Evolutionary conservation across 495 filamentous ascomycete genomes (phyloP), one percentile per base, ranked within the genome.

Genomic region (Ramalina intermedia): DNA sequence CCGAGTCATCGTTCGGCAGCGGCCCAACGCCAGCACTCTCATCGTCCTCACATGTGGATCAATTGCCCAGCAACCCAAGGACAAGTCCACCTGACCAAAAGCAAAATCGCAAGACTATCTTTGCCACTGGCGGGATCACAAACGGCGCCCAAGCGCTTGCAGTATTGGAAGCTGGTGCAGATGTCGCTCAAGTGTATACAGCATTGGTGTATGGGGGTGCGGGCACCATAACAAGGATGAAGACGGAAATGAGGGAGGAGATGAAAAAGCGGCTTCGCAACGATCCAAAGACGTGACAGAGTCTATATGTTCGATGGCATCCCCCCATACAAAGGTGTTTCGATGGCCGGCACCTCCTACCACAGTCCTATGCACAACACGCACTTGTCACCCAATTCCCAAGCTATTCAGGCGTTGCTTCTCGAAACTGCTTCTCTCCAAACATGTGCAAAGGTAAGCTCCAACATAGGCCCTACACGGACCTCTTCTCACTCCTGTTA

Each of bases 51-150:
- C 45, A 52, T 26, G 20, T 40, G 14, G 37, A 52, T 14, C 48
- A 49, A 45, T 13, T 48, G 21, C 36, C 47, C 17, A 18, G 40
- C 13, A 21, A 14, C 3, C 37, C 36, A 13, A 23, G 38, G 16
- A 21, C 40, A 8, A 17, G 36, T 41, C 12, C 24, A 4, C 17
- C 11, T 23, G 64, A 38, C 75, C 74, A 36, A 89, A 93, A 13
- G 12, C 47, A 18, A 6, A 43, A 63, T 29, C 77, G 73, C 36
- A 95, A 95, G 69, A 79, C 85, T 39, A 82, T 98, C 41, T 96
- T 96, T 62, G 89, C 89, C 12, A 86, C 81, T 0, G 90, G 90
- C 1, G 91, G 91, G 8, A 91, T 98, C 53, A 86, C 79, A 5
- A 88, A 76, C 53, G 91, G 90, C 9, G 70, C 77, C 43, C 81